Base-by-base conservation (phyloP, 164 flowering plant species). In the Umbellularia californica region DNA sequence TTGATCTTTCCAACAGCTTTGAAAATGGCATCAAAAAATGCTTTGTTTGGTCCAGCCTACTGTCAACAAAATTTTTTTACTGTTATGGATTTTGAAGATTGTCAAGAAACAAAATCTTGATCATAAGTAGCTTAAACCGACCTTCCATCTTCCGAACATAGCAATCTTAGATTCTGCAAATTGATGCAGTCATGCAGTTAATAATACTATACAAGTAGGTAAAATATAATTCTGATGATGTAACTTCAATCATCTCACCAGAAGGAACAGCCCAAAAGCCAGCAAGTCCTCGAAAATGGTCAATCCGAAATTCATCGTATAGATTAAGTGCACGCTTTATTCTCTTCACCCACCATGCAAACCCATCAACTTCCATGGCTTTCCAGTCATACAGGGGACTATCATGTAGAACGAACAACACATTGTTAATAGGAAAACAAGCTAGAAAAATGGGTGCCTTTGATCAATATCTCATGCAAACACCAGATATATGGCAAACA, bases 191-290 rank as follows among this genome's bases (percentile, higher is more conserved):
- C 7, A 6, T 35, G 47, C 47, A 35, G 47, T 52, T 76, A 50
- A 66, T 77, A 50, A 70, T 75, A 17, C 7, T 65, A 50, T 25
- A 25, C 15, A 65, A 58, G 33, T 10, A 55, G 51, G 25, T 15
- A 12, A 30, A 67, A 12, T 25, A 27, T 2, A 67, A 67, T 25
- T 30, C 28, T 70, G 76, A 20, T 23, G 12, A 35, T 2, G 13
- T 23, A 52, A 17, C 30, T 74, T 19, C 35, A 11, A 71, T 52
- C 66, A 20, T 64, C 91, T 82, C 80, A 95, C 99, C 99, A 80
- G 94, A 83, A 76, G 98, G 99, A 85, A 96, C 92, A 76, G 99
- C 97, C 99, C 99, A 96, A 81, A 79, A 96, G 33, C 99, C 99
- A 84, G 98, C 90, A 82, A 96, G 84, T 74, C 98, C 99, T 83